Evolutionary conservation across 208 protist genomes (phyloP).

Genomic region (Trypanosomatidae sp.): DNA sequence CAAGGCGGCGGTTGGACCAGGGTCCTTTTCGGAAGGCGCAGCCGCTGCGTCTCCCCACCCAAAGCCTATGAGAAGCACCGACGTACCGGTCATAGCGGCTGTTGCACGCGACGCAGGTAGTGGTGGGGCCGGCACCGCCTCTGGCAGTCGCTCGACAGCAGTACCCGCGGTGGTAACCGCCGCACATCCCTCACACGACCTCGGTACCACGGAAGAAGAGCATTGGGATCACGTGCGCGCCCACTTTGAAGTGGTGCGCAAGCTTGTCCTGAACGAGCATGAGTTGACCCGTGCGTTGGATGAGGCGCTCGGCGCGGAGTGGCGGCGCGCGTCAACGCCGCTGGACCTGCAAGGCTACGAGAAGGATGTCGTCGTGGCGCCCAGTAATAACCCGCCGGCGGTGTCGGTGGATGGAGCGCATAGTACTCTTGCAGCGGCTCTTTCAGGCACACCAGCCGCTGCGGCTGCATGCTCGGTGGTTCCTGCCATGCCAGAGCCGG

Average conservation of each 20-base stretch:
- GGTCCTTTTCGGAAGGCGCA: neutral
- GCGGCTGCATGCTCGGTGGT: neutral
- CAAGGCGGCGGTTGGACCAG: neutral
- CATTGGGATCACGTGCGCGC: slow-evolving; percentile 49
- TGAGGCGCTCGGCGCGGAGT: slow-evolving; percentile 34
- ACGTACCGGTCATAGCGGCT: neutral
- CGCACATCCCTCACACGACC: neutral
- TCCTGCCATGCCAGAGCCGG: slow-evolving; percentile 12
- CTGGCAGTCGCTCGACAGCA: neutral
- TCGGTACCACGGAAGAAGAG: slow-evolving; percentile 19
- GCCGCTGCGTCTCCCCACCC: neutral
- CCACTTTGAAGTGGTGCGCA: slow-evolving; percentile 32
- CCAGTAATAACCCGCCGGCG: neutral
- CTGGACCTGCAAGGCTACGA: neutral
- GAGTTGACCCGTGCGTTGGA: slow-evolving; percentile 50
- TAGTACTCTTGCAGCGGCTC: neutral
- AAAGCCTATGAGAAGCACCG: neutral
- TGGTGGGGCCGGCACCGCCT: neutral
- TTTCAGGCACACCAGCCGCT: neutral
- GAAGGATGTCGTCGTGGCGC: neutral
- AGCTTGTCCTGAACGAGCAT: slow-evolving; percentile 39
- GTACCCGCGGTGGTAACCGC: neutral
- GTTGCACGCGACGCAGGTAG: neutral
- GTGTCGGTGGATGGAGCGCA: neutral
- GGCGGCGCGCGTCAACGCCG: slow-evolving; percentile 23